Base-by-base conservation (phyloP, 139 green algal species). In the Limnomonas spitsbergensis region DNA sequence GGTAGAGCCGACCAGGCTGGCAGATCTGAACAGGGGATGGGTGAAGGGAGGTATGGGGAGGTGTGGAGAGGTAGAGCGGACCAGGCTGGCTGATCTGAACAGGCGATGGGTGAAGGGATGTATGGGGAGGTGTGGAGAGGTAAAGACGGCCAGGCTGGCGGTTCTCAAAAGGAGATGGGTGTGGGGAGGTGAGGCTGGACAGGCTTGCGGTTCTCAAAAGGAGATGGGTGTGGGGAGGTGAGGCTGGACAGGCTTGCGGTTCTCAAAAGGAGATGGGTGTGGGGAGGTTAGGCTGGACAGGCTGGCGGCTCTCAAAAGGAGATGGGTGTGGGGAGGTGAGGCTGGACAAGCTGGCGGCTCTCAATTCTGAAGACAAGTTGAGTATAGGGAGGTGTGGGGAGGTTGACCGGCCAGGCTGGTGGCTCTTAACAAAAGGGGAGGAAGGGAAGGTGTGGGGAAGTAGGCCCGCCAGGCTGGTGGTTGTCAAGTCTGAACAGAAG, bases 11-110 rank as follows among this genome's bases (percentile, higher is more conserved):
- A 34, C n/a, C 7, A 73, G 69, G n/a, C 79, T 93, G 4, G 85
- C 85, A 2, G 77, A 69, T 36, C 82, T 92, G 47, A 92, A 90
- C 69, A 4, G 37, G 26, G 2, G 35, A 1, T 34, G 66, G 4
- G 4, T 38, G 2, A 34, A 27, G 53, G 1, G 70, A 29, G 20
- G 67, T 68, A 31, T 35, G 34, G 26, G 53, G 26, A 7, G 35
- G 39, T 39, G 3, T 29, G 56, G 4, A 3, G 9, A 89, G 76
- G 74, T 95, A 42, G 24, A 80, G 1, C 73, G 76, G 1, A 32
- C n/a, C 7, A 75, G 70, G 29, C 78, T 93, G 3, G 85, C 85
- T 3, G 78, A 69, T 35, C 83, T 92, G 40, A 92, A 90, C 72
- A 2, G 31, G 26, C 2, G 26, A 1, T 39, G 42, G 4, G n/a